These are phyloP conservation scores for Nigrospora osmanthi DNA, from an alignment of 2,329 filamentous ascomycete species.

Conservation along the genomic window DNA sequence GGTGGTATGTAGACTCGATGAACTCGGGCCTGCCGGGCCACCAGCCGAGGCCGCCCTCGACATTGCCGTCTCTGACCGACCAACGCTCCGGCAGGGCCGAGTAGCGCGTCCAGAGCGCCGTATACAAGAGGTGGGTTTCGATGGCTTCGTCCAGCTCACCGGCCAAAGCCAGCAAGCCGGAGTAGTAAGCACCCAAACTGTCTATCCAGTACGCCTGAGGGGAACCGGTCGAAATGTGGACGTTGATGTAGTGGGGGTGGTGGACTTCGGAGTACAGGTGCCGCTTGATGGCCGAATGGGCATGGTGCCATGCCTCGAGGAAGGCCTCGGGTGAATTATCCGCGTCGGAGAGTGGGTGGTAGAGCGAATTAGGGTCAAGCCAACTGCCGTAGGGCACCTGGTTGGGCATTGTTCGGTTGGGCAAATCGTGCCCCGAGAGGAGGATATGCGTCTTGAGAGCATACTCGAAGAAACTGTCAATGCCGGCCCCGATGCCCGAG, in stretches of 20 bases:
- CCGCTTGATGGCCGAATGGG: conserved; percentile 79
- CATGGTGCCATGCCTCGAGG: conserved; percentile 73
- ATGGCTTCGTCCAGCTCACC: conserved; percentile 89
- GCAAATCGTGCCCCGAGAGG: conserved; percentile 64
- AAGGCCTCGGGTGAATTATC: conserved; percentile 73
- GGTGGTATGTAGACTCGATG: conserved; percentile 90
- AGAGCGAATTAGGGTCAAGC: conserved; percentile 59
- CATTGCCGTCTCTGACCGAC: conserved; percentile 75
- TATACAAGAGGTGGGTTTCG: conserved; percentile 81
- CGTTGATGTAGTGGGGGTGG: conserved; percentile 89
- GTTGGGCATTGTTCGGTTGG: conserved; percentile 40
- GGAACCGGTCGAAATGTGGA: conserved; percentile 80
- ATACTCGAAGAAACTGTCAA: conserved; percentile 98
- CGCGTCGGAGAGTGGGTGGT: conserved; percentile 51
- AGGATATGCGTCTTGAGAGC: conserved; percentile 90
- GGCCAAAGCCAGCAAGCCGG: conserved; percentile 75
- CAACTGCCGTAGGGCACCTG: conserved; percentile 26
- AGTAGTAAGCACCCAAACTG: conserved; percentile 91
- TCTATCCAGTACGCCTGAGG: conserved; percentile 92
- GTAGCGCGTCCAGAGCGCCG: conserved; percentile 90
- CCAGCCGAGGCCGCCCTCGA: conserved; percentile 85
- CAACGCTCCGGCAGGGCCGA: conserved; percentile 91
- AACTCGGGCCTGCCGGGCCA: conserved; percentile 96
- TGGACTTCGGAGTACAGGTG: conserved; percentile 83
- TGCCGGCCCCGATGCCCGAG: conserved; percentile 91